Evolutionary conservation across 257 asterid species (phyloP).

Genomic region (Buddleja alternifolia): DNA sequence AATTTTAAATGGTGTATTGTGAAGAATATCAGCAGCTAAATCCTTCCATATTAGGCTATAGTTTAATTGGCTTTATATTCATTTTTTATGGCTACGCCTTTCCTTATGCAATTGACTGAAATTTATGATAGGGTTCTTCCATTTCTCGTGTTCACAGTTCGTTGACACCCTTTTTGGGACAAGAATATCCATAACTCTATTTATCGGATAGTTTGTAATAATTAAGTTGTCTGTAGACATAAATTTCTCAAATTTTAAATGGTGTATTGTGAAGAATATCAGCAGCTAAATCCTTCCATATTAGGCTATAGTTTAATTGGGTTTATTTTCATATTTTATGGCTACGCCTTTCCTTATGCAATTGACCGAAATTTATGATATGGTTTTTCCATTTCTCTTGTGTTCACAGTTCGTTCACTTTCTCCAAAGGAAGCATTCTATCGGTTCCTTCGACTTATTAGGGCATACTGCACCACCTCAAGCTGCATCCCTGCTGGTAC

Average conservation of each 20-base stretch:
- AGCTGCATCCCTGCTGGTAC: constrained; percentile 59
- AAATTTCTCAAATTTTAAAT: background rate
- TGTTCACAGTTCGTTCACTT: constrained; percentile 59
- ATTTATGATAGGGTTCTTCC: constrained; percentile 17
- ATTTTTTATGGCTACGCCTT: background rate
- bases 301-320: background rate
- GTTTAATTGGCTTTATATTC: too few species aligned
- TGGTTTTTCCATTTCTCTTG: constrained; percentile 18
- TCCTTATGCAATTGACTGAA: background rate
- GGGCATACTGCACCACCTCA: constrained; percentile 78
- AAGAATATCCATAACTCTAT: too few species aligned
- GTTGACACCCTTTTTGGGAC: too few species aligned
- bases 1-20: background rate
- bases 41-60: background rate
- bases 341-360: background rate
- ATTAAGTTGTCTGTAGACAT: background rate
- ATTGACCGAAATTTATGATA: background rate
- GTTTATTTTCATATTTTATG: background rate
- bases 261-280: constrained; percentile 6
- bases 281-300: background rate
- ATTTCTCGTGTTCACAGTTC: constrained; percentile 41
- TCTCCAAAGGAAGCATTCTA: constrained; percentile 63
- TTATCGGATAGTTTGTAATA: too few species aligned
- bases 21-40: background rate
- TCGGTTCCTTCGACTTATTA: constrained; percentile 67